Base-by-base conservation (phyloP, 2,329 filamentous ascomycete species). In the Zymoseptoria brevis region DNA sequence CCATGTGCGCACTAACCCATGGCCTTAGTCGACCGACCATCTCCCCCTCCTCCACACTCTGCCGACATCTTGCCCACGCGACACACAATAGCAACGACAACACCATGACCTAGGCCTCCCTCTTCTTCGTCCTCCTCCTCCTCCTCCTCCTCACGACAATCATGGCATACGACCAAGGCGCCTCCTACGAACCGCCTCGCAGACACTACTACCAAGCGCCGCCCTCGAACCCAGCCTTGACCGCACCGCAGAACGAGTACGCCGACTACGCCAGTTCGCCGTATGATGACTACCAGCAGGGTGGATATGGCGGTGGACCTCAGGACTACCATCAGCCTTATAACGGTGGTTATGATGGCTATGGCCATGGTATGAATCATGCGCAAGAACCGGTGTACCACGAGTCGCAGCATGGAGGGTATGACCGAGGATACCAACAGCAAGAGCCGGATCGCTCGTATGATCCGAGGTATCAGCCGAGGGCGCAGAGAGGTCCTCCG, bases 401-500 rank as follows among this genome's bases (percentile, higher is more conserved):
- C 24, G 56, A 58, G 35, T 53, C 57, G 26, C 56, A 60, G 35
- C 55, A 62, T 19, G 54, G 57, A 53, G 59, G 59, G 21, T 61
- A 63, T 45, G 58, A 59, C 19, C 48, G 57, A 29, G 53, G 57
- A 45, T 56, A 58, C 16, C 55, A 58, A 19, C 57, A 63, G n/a
- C 51, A 63, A 35, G 21, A 48, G 16, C 59, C 64, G n/a, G 65
- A 64, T 19, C 64, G 65, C 16, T 53, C 56, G 21, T 67, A 68
- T 19, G 68, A 68, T 41, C 61, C 67, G 26, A 60, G 67, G 56
- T 69, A 68, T 48, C 67, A 68, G 57, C 63, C 66, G 29, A 61
- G 65, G 52, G 62, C 62, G n/a, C 64, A 61, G 41, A 54, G 61
- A 58, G 57, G 59, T 16, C 61, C 61, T 7, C 60, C 62, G 4